phyloP scores from a whole-genome alignment of 371 early-diverging fungal species.

The Apophysomyces variabilis region DNA sequence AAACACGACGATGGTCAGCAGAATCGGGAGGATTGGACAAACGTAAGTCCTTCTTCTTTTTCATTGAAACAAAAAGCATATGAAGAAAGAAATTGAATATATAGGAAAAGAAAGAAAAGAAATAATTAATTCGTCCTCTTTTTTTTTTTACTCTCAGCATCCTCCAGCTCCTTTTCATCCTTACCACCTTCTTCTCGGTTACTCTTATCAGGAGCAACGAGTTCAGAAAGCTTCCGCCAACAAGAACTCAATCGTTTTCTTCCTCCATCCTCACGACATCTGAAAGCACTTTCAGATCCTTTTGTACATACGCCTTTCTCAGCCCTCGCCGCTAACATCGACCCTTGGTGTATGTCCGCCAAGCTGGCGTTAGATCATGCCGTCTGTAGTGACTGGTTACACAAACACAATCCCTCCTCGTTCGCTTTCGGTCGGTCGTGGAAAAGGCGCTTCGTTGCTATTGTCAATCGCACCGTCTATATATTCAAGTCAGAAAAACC shows the following conservation, averaged over 20 bases:
- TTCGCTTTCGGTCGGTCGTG: conserved; percentile 45
- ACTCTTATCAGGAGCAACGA: conserved; percentile 37
- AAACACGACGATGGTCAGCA: conserved; percentile 28
- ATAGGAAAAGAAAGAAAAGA: conserved; percentile 8
- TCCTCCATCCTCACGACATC: conserved; percentile 21
- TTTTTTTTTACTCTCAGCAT: conserved; percentile 23
- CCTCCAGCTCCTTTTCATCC: conserved; percentile 24
- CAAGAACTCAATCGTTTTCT: conserved; percentile 40
- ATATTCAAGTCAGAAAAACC: conserved; percentile 44
- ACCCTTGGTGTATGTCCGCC: conserved; percentile 45
- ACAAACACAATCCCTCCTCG: conserved; percentile 37
- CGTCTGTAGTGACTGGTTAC: conserved; percentile 35
- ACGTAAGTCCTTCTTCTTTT: conserved; percentile 18
- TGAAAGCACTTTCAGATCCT: conserved; percentile 36
- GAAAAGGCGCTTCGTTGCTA: conserved; percentile 41
- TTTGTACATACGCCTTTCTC: conserved; percentile 26
- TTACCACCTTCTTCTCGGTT: conserved; percentile 40
- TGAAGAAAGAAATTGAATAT: no score
- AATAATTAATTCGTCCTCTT: neutral
- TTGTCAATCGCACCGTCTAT: conserved; percentile 38
- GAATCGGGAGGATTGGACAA: conserved; percentile 23
- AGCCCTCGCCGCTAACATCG: conserved; percentile 18
- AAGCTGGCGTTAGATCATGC: conserved; percentile 36
- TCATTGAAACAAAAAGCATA: no score
- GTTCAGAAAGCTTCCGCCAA: conserved; percentile 37